These are phyloP conservation scores for Botrytis pseudocinerea DNA, from an alignment of 2,329 filamentous ascomycete genomes.

Conservation along the genomic window DNA sequence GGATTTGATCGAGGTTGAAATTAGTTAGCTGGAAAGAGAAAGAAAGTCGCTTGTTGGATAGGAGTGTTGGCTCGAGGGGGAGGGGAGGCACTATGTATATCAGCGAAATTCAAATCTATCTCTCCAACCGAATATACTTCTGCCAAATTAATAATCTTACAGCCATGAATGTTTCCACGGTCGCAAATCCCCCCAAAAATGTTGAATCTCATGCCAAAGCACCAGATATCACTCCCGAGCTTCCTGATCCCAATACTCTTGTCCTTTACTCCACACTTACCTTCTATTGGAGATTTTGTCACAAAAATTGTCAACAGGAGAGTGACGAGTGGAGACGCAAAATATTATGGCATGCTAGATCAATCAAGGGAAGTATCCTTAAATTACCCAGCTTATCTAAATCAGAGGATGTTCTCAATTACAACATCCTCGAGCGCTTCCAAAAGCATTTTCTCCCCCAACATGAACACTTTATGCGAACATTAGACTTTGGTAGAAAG, in stretches of 20 bases:
- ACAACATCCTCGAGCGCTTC: background rate
- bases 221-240: background rate
- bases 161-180: background rate
- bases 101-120: background rate
- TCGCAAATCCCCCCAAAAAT: background rate
- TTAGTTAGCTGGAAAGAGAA: too few relatives aligned
- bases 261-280: background rate
- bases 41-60: too few relatives aligned
- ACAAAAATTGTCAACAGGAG: background rate
- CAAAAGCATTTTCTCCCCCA: background rate
- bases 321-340: background rate
- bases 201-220: background rate
- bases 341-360: background rate
- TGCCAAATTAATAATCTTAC: fast-evolving
- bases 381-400: background rate
- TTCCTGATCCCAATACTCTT: background rate
- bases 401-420: background rate
- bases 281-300: background rate
- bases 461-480: background rate
- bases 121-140: background rate
- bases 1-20: too few relatives aligned
- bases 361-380: background rate
- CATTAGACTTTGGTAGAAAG: background rate
- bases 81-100: too few relatives aligned
- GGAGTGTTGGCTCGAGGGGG: too few relatives aligned